Evolutionary conservation across 163 green algal species (phyloP), one percentile per base, ranked within the genome.

Genomic region (Picocystis sp.): DNA sequence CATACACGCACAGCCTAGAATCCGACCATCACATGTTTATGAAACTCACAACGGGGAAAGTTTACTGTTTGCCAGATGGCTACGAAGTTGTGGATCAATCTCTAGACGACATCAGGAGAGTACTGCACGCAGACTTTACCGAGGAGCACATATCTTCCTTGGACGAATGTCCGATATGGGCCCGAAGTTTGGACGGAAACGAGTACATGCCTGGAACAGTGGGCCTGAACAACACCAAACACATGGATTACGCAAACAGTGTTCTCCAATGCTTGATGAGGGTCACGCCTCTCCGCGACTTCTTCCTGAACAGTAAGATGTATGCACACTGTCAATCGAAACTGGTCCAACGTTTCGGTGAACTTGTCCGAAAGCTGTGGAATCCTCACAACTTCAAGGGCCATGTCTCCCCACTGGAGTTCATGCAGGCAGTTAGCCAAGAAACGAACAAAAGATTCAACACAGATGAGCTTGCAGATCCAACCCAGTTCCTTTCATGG

Each of bases 161-260:
- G 15, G 67, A 74, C 45, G 60, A 21, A 41, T 61, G 35, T 21
- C 58, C 74, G 13, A 69, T 47, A 35, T 90, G 78, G 80, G 68
- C 74, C 13, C 66, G 86, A 3, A 76, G 81, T 6, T 62, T 93
- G 46, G 86, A 97, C 53, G 88, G 89, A 51, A 80, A 64, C 8
- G 84, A 97, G 58, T 98, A 92, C 78, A 92, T 97, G 79, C 88
- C 88, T 0, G 87, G 87, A 3, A 67, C 89, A 66, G 78, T 94
- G 42, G 89, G 89, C 1, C 71, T 97, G 23, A 97, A 98, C 74
- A 92, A 98, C 79, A 92, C 94, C 74, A 88, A 85, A 54, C 55
- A 50, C 33, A 94, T 89, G 49, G 88, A 96, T 64, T 97, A 95
- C 55, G 82, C 80, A 46, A 97, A 97, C 61, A 85, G 86, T 25